phyloP scores from a whole-genome alignment of 2,329 filamentous ascomycete genomes.

The Diaporthe vexans region DNA sequence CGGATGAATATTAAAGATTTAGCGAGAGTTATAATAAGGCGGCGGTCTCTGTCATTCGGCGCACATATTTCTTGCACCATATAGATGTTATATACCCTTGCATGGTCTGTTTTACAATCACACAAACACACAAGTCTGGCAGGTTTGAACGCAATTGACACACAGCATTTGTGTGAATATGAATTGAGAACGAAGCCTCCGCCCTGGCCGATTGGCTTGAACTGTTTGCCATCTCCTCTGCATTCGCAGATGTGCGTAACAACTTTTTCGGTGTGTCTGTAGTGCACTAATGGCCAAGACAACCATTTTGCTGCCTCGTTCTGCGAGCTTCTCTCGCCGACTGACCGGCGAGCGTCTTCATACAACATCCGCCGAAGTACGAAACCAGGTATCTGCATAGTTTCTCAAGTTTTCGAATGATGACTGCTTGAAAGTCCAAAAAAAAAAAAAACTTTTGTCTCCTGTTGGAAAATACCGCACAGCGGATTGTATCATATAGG shows the following conservation, averaged over 20 bases:
- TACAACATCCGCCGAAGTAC: not conserved
- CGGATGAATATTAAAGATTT: not conserved
- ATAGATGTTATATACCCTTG: not conserved
- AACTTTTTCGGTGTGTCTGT: not conserved
- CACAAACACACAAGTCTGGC: not conserved
- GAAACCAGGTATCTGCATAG: not conserved
- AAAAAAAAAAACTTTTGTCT: too few species aligned
- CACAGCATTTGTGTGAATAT: too few species aligned
- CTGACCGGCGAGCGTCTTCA: not conserved
- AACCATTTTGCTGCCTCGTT: not conserved
- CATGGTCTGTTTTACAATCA: not conserved
- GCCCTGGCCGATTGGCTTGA: not conserved
- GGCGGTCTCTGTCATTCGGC: not conserved
- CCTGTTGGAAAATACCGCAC: too few species aligned
- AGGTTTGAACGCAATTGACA: too few species aligned
- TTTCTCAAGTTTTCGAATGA: too few species aligned
- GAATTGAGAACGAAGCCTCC: too few species aligned
- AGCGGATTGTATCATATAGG: not conserved
- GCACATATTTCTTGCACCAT: slow-evolving; percentile 1
- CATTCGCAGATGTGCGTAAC: not conserved
- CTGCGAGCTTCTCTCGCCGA: not conserved
- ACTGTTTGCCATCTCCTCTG: not conserved
- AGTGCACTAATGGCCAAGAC: not conserved
- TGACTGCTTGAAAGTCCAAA: not conserved
- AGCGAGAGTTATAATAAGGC: slow-evolving; percentile 8